Evolutionary conservation across 129 eudicot genomes (phyloP), one percentile per base, ranked within the genome.

Genomic region (Flaveria linearis): DNA sequence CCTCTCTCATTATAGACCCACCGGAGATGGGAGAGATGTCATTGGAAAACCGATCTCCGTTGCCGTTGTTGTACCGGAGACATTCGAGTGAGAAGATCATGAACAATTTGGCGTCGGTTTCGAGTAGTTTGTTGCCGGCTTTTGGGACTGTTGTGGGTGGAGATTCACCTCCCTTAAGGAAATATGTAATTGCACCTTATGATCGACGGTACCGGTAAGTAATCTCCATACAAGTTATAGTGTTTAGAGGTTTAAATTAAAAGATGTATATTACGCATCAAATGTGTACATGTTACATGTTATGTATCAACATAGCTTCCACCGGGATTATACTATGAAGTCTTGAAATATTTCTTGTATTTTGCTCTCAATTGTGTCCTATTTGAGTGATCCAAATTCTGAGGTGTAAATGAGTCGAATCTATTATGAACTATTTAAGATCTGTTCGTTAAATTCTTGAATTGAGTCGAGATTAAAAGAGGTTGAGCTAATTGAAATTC

Each of bases 111-210:
- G 90, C 90, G 0, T 82, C 97, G 0, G 85, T 88, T 20, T 91
- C 97, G 20, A 91, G 95, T 80, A 91, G 97, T 77, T 67, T 91
- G 46, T 78, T 91, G 81, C 95, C 97, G 36, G 95, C 97, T 79
- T 91, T 91, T 56, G 97, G 97, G 12, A 91, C 97, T 0, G 73
- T 83, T 26, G 90, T 88, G 39, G 91, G 91, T 43, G 95, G 85
- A 9, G 89, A 84, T 67, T 70, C 88, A 36, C 45, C 76, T 8
- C 75, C 67, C 2, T 80, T 86, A 25, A 78, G 57, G 20, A 85
- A 73, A 65, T 91, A 85, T 81, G 86, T 87, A 7, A 87, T 91
- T 77, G 97, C 92, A 25, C 97, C 97, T 6, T 88, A 87, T 77
- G 95, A 91, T 77, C 91, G 95, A 33, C 80, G 97, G 69, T 91